Evolutionary conservation across 441 rosid genomes (phyloP), one percentile per base, ranked within the genome.

Genomic region (Adansonia gregorii): DNA sequence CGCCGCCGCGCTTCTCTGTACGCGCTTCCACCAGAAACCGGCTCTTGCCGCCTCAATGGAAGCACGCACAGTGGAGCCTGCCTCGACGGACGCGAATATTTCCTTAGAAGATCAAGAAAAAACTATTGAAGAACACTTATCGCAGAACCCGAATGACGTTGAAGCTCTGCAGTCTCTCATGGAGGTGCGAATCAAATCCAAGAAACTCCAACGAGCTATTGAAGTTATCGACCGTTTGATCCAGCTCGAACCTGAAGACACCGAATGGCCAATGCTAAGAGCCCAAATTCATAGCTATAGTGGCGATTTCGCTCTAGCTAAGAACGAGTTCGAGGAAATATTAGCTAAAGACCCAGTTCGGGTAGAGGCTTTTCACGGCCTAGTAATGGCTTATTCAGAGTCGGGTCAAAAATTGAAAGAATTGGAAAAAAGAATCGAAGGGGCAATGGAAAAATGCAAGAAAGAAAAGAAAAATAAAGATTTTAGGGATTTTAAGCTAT

Each of bases 121-220:
- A 31, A 63, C 19, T 17, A 27, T 63, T 6, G 67, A 63, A 43
- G 67, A 63, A 63, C 67, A 63, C 43, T 63, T 63, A 45, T 5
- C 19, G 0, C 9, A 5, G 67, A 27, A 63, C 9, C 67, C 67
- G 14, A 63, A 63, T 14, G 67, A 63, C 45, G 15, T 63, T 31
- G 67, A 63, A 63, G 67, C 67, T 63, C 67, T 63, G 12, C 67
- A 31, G 67, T 27, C 67, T 4, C 67, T 63, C 67, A 31, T 63
- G 45, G 67, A 63, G 67, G 9, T 63, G 9, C 43, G 67, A 63
- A 63, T 63, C 43, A 63, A 63, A 63, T 63, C 45, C n/a, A 63
- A 14, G 43, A 31, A 31, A 31, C 45, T 63, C 1, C 8, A 2
- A 27, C 67, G 31, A 27, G 67, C 67, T 3, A 63, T 63, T 4